phyloP scores from a whole-genome alignment of 1,284 basidiomycete genomes.

The Leucoagaricus sp. region DNA sequence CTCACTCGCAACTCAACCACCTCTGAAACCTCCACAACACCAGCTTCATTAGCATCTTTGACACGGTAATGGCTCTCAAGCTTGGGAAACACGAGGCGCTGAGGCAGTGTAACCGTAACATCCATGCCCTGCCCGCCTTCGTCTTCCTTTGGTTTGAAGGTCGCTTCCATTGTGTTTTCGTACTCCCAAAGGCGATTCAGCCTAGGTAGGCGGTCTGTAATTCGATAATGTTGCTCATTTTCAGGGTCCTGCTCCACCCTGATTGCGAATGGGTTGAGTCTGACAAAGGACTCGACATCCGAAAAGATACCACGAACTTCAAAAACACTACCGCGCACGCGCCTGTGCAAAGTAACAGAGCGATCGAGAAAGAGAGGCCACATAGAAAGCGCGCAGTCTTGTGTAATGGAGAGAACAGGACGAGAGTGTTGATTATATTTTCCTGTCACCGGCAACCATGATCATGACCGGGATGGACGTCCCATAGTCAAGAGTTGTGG shows the following conservation, averaged over 20 bases:
- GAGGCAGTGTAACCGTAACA: conserved; percentile 19
- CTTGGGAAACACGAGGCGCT: conserved; percentile 17
- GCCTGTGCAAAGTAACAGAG: conserved; percentile 26
- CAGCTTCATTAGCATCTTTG: conserved; percentile 23
- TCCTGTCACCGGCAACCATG: too few species aligned
- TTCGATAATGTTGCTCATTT: conserved; percentile 31
- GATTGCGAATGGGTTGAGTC: conserved; percentile 36
- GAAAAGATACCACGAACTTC: conserved; percentile 33
- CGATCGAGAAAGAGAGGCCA: conserved; percentile 30
- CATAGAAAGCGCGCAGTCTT: conserved; percentile 20
- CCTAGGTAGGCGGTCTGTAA: conserved; percentile 35
- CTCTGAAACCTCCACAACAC: conserved; percentile 16
- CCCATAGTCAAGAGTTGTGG: too few species aligned
- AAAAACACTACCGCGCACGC: conserved; percentile 26
- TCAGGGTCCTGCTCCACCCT: conserved; percentile 25
- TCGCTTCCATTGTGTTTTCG: conserved; percentile 29
- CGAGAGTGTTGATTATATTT: too few species aligned
- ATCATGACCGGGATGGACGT: too few species aligned
- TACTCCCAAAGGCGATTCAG: conserved; percentile 25
- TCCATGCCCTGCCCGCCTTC: conserved; percentile 32
- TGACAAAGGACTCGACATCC: conserved; percentile 33
- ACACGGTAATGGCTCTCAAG: conserved; percentile 31
- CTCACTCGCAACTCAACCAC: conserved; percentile 15
- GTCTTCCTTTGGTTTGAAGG: conserved; percentile 28
- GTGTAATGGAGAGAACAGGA: not conserved